These are phyloP conservation scores for Sphaceloma murrayae DNA, from an alignment of 2,329 filamentous ascomycete species.

Conservation along the genomic window DNA sequence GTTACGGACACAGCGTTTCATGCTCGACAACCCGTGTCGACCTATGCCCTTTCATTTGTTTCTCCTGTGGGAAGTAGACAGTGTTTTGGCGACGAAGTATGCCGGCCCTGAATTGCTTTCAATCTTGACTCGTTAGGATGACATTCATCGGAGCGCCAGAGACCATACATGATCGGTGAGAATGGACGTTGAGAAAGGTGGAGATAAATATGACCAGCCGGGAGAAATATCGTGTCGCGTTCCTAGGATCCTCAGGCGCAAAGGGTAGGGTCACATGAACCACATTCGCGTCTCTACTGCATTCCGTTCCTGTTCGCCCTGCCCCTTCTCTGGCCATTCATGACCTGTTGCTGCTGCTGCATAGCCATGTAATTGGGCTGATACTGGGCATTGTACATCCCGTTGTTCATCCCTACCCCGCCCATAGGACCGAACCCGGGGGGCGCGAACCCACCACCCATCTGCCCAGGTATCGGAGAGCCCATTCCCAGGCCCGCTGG, in stretches of 20 bases:
- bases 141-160: background rate
- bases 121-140: too few relatives aligned
- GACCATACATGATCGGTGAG: too few relatives aligned
- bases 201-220: too few relatives aligned
- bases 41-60: constrained; percentile 4
- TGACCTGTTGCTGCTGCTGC: constrained; percentile 37
- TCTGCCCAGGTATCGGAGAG: constrained; percentile 31
- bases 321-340: constrained; percentile 44
- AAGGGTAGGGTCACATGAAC: background rate
- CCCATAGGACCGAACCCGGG: constrained; percentile 37
- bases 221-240: constrained; percentile 4
- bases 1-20: constrained; percentile 5
- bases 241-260: background rate
- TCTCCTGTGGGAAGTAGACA: background rate
- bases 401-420: constrained; percentile 29
- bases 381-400: constrained; percentile 41
- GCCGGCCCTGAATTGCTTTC: too few relatives aligned
- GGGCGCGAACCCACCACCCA: constrained; percentile 36
- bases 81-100: too few relatives aligned
- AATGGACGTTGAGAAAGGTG: too few relatives aligned
- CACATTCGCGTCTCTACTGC: constrained; percentile 4
- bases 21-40: constrained; percentile 13
- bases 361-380: constrained; percentile 36
- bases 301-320: constrained; percentile 35
- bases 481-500: constrained; percentile 33